A percentile compares a stretch with the other conserved stretches of the same genome.
phyloP scores from a whole-genome alignment of 1,284 basidiomycete genomes.

The Sporisorium scitamineum region DNA sequence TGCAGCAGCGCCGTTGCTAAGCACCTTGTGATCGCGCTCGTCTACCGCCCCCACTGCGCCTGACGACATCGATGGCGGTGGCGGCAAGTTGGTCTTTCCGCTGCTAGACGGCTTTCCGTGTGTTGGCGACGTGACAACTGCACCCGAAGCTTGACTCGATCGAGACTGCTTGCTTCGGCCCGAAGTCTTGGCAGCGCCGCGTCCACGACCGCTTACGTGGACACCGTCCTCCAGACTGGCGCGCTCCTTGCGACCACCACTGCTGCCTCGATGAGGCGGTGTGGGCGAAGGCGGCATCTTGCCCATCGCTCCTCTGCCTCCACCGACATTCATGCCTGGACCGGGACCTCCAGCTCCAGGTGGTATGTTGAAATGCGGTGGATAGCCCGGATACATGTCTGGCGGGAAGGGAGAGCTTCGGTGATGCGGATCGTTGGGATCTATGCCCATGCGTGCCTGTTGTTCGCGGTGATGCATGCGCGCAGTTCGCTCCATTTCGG shows the following conservation, averaged over 20 bases:
- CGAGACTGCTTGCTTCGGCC: conserved; percentile 35
- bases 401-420: conserved; percentile 44
- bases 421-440: conserved; percentile 40
- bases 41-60: conserved; percentile 9
- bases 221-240: conserved; percentile 21
- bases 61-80: conserved; percentile 29
- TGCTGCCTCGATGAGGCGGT: conserved; percentile 37
- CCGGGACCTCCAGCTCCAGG: conserved; percentile 25
- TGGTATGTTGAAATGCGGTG: conserved; percentile 34
- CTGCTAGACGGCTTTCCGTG: conserved; percentile 5
- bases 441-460: conserved; percentile 36
- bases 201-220: conserved; percentile 22
- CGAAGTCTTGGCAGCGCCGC: conserved; percentile 22
- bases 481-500: conserved; percentile 50
- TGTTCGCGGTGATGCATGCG: conserved; percentile 52
- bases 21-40: conserved; percentile 22
- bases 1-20: conserved; percentile 22
- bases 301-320: conserved; percentile 1
- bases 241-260: conserved; percentile 32
- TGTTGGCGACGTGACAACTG: conserved; percentile 3
- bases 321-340: conserved; percentile 2
- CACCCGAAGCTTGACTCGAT: conserved; percentile 7
- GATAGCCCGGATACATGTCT: conserved; percentile 44
- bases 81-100: conserved; percentile 29
- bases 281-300: conserved; percentile 36